Evolutionary conservation across 768 basidiomycete genomes (phyloP).

Genomic region (Boletus coccyginus): DNA sequence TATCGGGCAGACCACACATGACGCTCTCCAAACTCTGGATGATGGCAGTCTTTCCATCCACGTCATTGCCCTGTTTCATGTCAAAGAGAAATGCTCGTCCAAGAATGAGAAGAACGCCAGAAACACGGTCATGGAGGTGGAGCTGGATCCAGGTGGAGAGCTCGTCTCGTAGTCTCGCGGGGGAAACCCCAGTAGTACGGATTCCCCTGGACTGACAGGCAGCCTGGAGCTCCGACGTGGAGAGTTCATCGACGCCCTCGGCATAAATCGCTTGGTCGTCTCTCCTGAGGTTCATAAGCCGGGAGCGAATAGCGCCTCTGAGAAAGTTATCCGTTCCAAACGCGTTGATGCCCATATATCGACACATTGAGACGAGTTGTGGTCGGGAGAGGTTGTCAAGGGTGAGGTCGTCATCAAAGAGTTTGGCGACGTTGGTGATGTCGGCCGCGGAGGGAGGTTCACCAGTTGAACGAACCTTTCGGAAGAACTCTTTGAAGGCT

Average conservation of each 20-base stretch:
- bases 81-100: constrained; percentile 95
- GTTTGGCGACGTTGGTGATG: constrained; percentile 90
- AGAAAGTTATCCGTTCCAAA: constrained; percentile 99
- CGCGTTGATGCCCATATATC: constrained; percentile 97
- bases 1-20: constrained; percentile 89
- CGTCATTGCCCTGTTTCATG: constrained; percentile 64
- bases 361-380: constrained; percentile 96
- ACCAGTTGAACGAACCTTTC: constrained; percentile 95
- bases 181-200: constrained; percentile 82
- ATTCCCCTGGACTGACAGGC: constrained; percentile 96
- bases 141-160: constrained; percentile 89
- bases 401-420: constrained; percentile 97
- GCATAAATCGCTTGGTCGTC: constrained; percentile 91
- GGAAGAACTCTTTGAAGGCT: constrained; percentile 99
- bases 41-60: constrained; percentile 80
- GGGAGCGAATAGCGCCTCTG: constrained; percentile 82
- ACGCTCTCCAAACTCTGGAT: constrained; percentile 86
- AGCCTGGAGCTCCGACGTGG: constrained; percentile 86
- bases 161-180: constrained; percentile 85
- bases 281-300: constrained; percentile 76
- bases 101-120: constrained; percentile 91
- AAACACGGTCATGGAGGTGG: constrained; percentile 87
- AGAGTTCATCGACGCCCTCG: constrained; percentile 89
- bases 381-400: constrained; percentile 97
- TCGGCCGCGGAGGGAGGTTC: constrained; percentile 88